Base-by-base conservation (phyloP, 805 yeast species). In the Suhomyces tanzawaensis region DNA sequence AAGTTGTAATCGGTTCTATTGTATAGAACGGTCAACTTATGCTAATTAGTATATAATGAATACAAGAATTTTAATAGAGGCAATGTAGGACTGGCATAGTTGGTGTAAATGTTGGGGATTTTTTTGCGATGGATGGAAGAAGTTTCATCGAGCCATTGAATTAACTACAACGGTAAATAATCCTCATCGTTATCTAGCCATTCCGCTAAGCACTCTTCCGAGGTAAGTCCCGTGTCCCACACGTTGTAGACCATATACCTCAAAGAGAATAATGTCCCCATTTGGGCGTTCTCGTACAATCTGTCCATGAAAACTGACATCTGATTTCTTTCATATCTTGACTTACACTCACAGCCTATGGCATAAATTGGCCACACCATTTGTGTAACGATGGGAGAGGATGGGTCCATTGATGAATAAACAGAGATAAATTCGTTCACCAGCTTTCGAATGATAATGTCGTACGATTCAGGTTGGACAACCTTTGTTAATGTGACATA, bases 331-430 rank as follows among this genome's bases (percentile, higher is more conserved):
- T 72, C 73, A 11, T 46, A 54, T 0, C 37, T 49, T 0, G 65
- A 57, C 9, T 49, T 48, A 37, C 77, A 69, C 40, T 68, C 69
- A 34, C 79, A 61, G 4, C 72, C 76, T 27, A 77, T 59, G 12
- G 72, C 72, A 48, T 72, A 75, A 2, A 77, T 61, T 0, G 82
- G 82, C 82, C 82, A 77, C 4, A 77, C 81, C 82, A 77, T 77
- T 47, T 77, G 82, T 4, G 81, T 76, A 4, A 74, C 71, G 14
- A 69, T 55, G 1, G 81, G 78, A 1, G 76, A 66, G 4, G 52
- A 49, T 1, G 71, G 53, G 13, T 72, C 68, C 68, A 77, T 59
- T 0, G 74, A 57, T 1, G 64, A 60, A 46, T 77, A 76, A 7
- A 69, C 66, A 9, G 63, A 57, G 4, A 76, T 67, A 47, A 77